These are phyloP conservation scores for Aspergillus awamori DNA, from an alignment of 2,329 filamentous ascomycete genomes.

Conservation along the genomic window DNA sequence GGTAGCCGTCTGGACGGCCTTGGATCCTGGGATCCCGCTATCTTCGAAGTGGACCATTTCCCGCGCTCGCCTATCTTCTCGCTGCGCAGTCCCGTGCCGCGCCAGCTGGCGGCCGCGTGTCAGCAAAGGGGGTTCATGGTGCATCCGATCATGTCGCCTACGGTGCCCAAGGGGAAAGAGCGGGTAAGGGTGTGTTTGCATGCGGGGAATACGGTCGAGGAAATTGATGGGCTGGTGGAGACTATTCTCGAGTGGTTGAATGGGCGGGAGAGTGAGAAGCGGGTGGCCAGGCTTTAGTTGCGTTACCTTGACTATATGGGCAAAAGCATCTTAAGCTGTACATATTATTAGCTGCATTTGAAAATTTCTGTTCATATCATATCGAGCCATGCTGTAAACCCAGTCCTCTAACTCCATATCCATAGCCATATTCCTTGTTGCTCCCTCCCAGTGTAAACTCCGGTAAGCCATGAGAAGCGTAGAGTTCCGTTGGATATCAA, in stretches of 20 bases:
- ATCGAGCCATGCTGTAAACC: not conserved
- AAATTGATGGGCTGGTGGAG: slow-evolving; percentile 59
- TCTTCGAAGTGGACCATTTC: slow-evolving; percentile 45
- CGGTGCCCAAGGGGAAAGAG: slow-evolving; percentile 65
- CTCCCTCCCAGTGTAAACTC: not conserved
- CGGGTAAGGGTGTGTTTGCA: slow-evolving; percentile 70
- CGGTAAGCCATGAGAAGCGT: not conserved
- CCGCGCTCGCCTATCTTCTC: slow-evolving; percentile 67
- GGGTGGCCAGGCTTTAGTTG: slow-evolving; percentile 13
- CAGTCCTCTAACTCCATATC: not conserved
- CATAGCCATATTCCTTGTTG: not conserved
- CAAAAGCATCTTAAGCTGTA: not conserved
- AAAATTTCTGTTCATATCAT: not conserved
- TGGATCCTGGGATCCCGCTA: slow-evolving; percentile 23
- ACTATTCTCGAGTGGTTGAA: slow-evolving; percentile 55
- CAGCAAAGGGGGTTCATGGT: slow-evolving; percentile 63
- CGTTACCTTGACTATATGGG: too few species aligned
- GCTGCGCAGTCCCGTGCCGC: slow-evolving; percentile 60
- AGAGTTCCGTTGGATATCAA: not conserved
- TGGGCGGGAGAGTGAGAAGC: slow-evolving; percentile 12
- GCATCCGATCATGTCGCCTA: slow-evolving; percentile 68
- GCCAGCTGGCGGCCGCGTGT: slow-evolving; percentile 62
- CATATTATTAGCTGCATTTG: not conserved
- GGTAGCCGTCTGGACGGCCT: slow-evolving; percentile 49
- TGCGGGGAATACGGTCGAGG: slow-evolving; percentile 62